Base-by-base conservation (phyloP, 2,329 filamentous ascomycete species). In the Fusarium sp. region DNA sequence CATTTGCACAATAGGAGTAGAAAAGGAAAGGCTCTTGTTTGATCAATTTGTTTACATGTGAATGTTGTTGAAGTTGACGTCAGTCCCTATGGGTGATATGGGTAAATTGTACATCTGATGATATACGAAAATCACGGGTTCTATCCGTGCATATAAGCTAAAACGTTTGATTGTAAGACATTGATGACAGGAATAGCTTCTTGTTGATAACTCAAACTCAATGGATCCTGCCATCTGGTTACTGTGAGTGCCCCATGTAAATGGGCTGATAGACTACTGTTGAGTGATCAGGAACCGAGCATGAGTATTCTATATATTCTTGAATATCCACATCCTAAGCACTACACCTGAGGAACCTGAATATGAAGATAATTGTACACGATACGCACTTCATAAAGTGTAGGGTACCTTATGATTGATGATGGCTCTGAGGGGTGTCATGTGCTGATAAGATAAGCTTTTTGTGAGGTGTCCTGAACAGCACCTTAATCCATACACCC, bases 401-500 rank as follows among this genome's bases (percentile, higher is more conserved):
- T 53, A 76, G 74, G 74, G 74, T 74, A 23, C 23, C 23, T 23
- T 23, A 74, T 37, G 33, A 10, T 18, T 40, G 18, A 23, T 44
- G 49, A 60, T 71, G 18, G 26, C 46, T 56, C 27, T 58, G 38
- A 70, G 33, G 60, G 71, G 64, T 64, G 76, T 80, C 79, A 81
- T 76, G 78, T 80, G 80, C 67, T 41, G 80, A 81, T 81, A 80
- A 81, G 80, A 81, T 81, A 80, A 78, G 74, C 67, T 69, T 76
- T 77, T 68, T 68, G 71, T 71, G 70, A 80, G 73, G 78, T 80
- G 78, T 80, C 78, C 78, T 80, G 49, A 71, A 71, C 67, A 61
- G 40, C 53, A 69, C 57, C 53, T 26, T 17, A 33, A 26, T 63
- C 63, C n/a, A 26, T 60, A 42, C 42, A 60, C 45, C 49, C 48